Evolutionary conservation across 768 basidiomycete species (phyloP).

Genomic region (Sistotremastrum niveocremeum): DNA sequence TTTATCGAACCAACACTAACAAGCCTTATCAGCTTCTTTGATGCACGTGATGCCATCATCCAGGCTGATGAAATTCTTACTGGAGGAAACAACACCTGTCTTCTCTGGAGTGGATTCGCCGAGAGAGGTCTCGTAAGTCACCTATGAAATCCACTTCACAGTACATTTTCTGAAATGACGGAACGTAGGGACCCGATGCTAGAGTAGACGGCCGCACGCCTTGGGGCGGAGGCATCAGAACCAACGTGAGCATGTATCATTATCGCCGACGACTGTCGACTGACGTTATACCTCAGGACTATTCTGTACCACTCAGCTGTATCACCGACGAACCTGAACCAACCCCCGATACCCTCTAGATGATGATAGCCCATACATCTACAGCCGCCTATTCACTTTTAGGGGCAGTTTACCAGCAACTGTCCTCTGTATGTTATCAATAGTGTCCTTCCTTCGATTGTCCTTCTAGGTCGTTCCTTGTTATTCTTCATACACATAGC

Average conservation of each 20-base stretch:
- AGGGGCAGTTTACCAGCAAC: too few species aligned
- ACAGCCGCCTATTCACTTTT: too few species aligned
- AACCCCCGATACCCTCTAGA: too few species aligned
- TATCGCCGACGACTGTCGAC: too few species aligned
- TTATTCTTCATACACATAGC: too few species aligned
- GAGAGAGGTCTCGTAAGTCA: conserved; percentile 45
- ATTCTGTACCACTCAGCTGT: too few species aligned
- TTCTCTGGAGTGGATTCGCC: conserved; percentile 77
- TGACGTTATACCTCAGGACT: too few species aligned
- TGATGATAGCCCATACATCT: too few species aligned
- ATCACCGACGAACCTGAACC: too few species aligned
- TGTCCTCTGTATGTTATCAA: too few species aligned
- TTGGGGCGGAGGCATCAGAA: conserved; percentile 86
- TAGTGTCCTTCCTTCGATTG: too few species aligned
- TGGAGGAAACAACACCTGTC: conserved; percentile 85
- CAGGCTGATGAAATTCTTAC: conserved; percentile 85
- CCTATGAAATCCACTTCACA: not conserved
- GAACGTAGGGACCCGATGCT: conserved; percentile 47
- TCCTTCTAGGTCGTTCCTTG: too few species aligned
- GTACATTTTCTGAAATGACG: not conserved
- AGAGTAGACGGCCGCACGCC: conserved; percentile 62
- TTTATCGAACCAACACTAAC: not conserved
- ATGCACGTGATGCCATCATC: conserved; percentile 81
- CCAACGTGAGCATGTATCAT: conserved; percentile 31
- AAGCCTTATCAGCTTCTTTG: conserved; percentile 45